Evolutionary conservation across 2,329 filamentous ascomycete genomes (phyloP), one percentile per base, ranked within the genome.

Genomic region (Phaeosphaeria sp.): DNA sequence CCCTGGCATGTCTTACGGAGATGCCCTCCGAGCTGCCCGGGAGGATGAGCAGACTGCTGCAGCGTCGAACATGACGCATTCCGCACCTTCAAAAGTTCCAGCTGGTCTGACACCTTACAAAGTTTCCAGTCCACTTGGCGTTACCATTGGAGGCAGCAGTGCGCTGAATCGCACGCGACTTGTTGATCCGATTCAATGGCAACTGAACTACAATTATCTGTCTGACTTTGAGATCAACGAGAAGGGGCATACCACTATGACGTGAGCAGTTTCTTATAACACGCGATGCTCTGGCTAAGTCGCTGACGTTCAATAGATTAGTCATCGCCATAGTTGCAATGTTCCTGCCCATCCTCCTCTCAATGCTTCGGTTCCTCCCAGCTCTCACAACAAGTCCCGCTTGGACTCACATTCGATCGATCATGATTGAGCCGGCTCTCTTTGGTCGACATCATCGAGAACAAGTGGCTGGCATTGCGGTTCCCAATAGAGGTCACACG

Each of bases 401-500:
- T 77, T 56, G 70, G 72, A 8, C 79, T 80, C 0, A 46, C 13
- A 3, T 61, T 49, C 57, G 58, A 27, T 51, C 60, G 25, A 50
- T 49, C 21, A 24, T 66, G 25, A 42, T 66, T 17, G 57, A 63
- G 20, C 63, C 63, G 21, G 53, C 53, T 1, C 21, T 49, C 11
- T 44, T 63, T 25, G 59, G 61, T 25, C 50, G 47, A 3, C 51
- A 57, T 18, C 63, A 66, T 27, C 51, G 57, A 43, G 25, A 47
- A 8, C 55, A 58, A 25, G 42, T 64, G 6, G 58, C 54, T 7
- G 56, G 45, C 22, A 59, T 56, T 1, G 76, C 79, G 51, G 68
- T 72, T 3, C 81, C 81, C 0, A 82, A 78, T 1, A 56, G 76
- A 1, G 80, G 80, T 3, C 81, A 83, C 44, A 64, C 68, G 7